phyloP scores from a whole-genome alignment of 2,329 filamentous ascomycete species.

The Camptophora hylomeconis region DNA sequence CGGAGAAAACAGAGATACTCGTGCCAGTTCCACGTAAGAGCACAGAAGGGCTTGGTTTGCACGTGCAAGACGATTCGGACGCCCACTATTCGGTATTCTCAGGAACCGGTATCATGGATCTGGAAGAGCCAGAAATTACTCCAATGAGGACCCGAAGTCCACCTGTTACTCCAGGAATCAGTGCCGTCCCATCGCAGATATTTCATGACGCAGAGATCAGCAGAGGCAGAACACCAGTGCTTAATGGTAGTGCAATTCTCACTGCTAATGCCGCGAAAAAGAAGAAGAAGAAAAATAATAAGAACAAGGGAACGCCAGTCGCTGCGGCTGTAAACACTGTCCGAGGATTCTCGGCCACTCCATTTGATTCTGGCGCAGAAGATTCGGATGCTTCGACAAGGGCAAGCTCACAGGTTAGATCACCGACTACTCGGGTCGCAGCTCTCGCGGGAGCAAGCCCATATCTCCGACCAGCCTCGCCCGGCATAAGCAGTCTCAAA shows the following conservation, averaged over 20 bases:
- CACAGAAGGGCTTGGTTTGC: neutral
- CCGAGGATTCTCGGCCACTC: conserved; percentile 32
- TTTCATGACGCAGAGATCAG: conserved; percentile 3
- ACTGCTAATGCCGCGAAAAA: conserved; percentile 21
- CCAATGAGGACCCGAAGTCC: conserved; percentile 14
- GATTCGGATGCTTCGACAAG: conserved; percentile 31
- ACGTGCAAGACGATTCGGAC: neutral
- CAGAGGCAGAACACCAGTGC: conserved; percentile 13
- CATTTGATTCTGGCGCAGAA: conserved; percentile 30
- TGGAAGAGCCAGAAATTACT: conserved; percentile 16
- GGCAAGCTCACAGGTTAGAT: conserved; percentile 22
- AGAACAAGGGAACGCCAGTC: conserved; percentile 6
- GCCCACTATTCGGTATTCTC: conserved; percentile 3
- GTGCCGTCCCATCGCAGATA: conserved; percentile 1
- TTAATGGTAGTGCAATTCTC: conserved; percentile 19
- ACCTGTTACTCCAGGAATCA: conserved; percentile 10
- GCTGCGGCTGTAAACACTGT: conserved; percentile 22
- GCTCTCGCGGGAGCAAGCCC: conserved; percentile 27
- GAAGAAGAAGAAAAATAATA: conserved; percentile 30
- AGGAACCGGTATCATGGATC: conserved; percentile 5
- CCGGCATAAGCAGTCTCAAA: conserved; percentile 72
- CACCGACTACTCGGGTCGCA: conserved; percentile 19
- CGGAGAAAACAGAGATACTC: neutral
- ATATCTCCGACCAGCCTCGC: conserved; percentile 39
- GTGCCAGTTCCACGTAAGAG: neutral